Evolutionary conservation across 1,284 basidiomycete species (phyloP), one percentile per base, ranked within the genome.

Genomic region (Cystobasidium pallidum): DNA sequence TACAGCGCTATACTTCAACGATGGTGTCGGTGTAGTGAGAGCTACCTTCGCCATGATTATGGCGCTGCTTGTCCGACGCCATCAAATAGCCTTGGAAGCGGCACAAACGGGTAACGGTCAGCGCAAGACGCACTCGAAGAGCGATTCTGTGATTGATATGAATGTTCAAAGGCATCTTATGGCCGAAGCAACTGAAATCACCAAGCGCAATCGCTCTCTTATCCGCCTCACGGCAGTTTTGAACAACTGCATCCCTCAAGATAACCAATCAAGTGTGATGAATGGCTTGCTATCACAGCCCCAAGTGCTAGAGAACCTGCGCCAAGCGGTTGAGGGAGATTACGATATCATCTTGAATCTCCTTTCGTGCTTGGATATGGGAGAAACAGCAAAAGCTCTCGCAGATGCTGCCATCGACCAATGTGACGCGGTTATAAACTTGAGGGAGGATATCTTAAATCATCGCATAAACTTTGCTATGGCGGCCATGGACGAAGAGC

Each of bases 1-100:
- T 24, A 93, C 92, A 0, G 89, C 90, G 0, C 84, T 99, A 19
- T 91, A 99, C 1, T 97, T 99, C 81, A 95, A 92, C 71, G 98
- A 96, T 80, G 95, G 96, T 49, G 94, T 96, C 86, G 96, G 96
- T 52, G 92, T 93, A 2, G 94, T 96, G 0, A 87, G 96, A 49
- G 96, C 81, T 78, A 75, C 77, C 0, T 98, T 98, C 80, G 95
- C 92, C 4, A 99, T 99, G 96, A 88, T 91, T 17, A 92, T 94
- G 1, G 94, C 95, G 0, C 88, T 91, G 74, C 85, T 99, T 28
- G 85, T 99, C 0, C 86, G 96, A 34, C 84, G 95, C 34, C 91
- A 89, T 78, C 93, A 97, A 81, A 83, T 94, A 49, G 85, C 97
- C n/a, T 82, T 86, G 19, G 83, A 85, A 24, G 92, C 91, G 0